Percentiles rank a stretch among this genome's conserved stretches.
Evolutionary conservation across 148 eudicot genomes (phyloP).

Genomic region (Agrostemma githago): DNA sequence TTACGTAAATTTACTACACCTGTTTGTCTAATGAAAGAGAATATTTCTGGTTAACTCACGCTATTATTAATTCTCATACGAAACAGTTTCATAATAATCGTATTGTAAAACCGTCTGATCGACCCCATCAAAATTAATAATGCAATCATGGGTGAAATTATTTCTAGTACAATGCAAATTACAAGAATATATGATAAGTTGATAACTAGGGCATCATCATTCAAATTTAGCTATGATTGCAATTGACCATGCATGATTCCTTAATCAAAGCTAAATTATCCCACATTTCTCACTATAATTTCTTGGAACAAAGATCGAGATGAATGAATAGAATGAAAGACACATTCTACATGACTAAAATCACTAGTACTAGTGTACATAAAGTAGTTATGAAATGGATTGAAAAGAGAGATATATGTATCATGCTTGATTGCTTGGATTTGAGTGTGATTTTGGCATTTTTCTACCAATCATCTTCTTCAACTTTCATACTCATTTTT

Average conservation of each 20-base stretch:
- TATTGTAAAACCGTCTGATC: too few relatives aligned
- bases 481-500: neutral
- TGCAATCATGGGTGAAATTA: too few relatives aligned
- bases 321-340: neutral
- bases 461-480: slow-evolving; percentile 11
- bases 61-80: too few relatives aligned
- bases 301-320: neutral
- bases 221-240: neutral
- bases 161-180: too few relatives aligned
- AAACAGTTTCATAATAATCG: too few relatives aligned
- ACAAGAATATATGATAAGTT: neutral
- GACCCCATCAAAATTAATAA: too few relatives aligned
- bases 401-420: neutral
- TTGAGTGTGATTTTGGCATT: slow-evolving; percentile 31
- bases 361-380: neutral
- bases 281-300: neutral
- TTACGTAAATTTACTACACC: too few relatives aligned
- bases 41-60: too few relatives aligned
- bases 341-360: neutral
- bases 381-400: neutral
- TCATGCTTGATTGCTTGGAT: slow-evolving; percentile 25
- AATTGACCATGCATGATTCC: slow-evolving; percentile 5
- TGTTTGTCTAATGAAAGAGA: too few relatives aligned
- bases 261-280: slow-evolving; percentile 23
- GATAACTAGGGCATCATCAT: neutral